Percentiles rank a stretch among this genome's conserved stretches.
These are phyloP conservation scores for Hyphopichia buzzinii DNA, from an alignment of 1,139 yeast species.

Conservation along the genomic window DNA sequence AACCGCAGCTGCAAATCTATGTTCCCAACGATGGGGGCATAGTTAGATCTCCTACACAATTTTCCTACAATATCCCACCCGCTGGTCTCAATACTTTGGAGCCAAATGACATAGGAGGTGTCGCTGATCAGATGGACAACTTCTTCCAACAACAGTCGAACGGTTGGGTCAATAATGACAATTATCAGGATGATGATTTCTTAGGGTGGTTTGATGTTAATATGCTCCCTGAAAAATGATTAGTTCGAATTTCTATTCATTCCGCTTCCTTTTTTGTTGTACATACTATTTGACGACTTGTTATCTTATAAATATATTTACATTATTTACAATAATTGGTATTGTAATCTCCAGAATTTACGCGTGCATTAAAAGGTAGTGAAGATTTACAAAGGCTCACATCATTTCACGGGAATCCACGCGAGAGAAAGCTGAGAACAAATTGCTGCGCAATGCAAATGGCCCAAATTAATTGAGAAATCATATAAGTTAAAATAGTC, in stretches of 20 bases:
- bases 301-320: too few species aligned
- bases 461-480: too few species aligned
- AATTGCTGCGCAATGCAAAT: too few species aligned
- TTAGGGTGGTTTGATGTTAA: conserved; percentile 91
- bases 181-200: conserved; percentile 71
- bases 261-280: neutral
- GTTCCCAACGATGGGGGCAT: conserved; percentile 11
- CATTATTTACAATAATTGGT: neutral
- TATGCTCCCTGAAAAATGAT: conserved; percentile 28
- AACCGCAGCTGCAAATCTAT: conserved; percentile 13
- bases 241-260: neutral
- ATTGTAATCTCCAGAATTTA: too few species aligned
- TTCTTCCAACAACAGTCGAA: conserved; percentile 79
- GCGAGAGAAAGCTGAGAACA: too few species aligned
- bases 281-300: neutral
- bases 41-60: neutral
- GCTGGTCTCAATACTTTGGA: neutral
- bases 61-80: neutral
- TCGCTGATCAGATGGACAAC: conserved; percentile 47
- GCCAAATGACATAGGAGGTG: conserved; percentile 13
- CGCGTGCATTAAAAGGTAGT: too few species aligned
- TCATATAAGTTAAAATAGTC: too few species aligned
- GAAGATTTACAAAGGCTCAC: too few species aligned
- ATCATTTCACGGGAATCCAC: too few species aligned
- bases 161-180: conserved; percentile 74